Evolutionary conservation across 2,329 filamentous ascomycete genomes (phyloP).

Genomic region (Aspergillus puulaauensis): DNA sequence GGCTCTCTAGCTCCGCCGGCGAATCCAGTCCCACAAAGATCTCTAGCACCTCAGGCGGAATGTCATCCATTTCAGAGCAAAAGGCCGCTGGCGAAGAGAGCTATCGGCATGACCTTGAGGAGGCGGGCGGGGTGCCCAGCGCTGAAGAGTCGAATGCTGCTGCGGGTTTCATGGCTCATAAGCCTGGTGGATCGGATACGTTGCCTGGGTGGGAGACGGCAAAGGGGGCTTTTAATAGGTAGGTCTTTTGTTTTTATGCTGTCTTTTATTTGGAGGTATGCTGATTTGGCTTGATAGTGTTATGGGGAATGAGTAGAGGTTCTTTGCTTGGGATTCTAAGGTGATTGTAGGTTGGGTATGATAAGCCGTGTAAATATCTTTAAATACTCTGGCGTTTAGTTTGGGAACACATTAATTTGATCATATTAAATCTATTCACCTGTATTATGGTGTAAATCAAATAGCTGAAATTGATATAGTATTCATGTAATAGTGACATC

Average conservation of each 20-base stretch:
- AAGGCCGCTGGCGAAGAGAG: not conserved
- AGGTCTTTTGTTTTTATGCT: no score
- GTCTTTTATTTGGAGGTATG: not conserved
- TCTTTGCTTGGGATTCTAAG: no score
- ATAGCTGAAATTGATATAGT: no score
- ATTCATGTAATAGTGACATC: not conserved
- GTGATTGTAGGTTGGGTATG: not conserved
- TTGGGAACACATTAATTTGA: not conserved
- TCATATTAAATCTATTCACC: not conserved
- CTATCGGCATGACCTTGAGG: not conserved
- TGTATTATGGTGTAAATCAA: not conserved
- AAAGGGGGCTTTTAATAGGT: constrained; percentile 1
- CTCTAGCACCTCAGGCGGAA: not conserved
- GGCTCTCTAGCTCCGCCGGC: not conserved
- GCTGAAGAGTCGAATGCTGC: not conserved
- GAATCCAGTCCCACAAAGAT: not conserved
- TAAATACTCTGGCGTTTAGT: no score
- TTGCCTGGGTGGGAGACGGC: constrained; percentile 7
- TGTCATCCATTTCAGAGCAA: not conserved
- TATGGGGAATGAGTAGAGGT: not conserved
- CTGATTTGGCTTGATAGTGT: not conserved
- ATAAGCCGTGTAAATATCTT: no score
- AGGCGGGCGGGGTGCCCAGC: not conserved
- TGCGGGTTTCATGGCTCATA: not conserved
- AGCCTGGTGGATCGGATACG: constrained; percentile 1